Evolutionary conservation across 352 stramenopile species (phyloP), one percentile per base, ranked within the genome.

Genomic region (Pythium biforme): DNA sequence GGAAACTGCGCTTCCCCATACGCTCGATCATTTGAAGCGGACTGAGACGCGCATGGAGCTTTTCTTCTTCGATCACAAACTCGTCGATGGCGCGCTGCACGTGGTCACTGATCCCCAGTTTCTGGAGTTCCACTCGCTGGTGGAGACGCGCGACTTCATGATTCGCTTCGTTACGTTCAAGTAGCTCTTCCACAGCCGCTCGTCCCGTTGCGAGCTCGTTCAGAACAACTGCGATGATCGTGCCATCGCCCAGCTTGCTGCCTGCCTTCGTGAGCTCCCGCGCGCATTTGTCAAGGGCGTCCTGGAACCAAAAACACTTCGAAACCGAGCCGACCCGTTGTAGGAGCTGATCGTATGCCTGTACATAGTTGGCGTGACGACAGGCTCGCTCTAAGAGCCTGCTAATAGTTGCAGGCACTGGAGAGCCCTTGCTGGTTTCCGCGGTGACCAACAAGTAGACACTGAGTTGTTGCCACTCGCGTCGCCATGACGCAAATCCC

Each of bases 381-480:
- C 72, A 77, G 6, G 77, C 80, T 14, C 68, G 68, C 55, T 89
- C 74, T 57, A 89, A 74, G 22, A 69, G 65, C 6, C 19, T 22
- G 40, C 63, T 60, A 5, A 87, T 50, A 0, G 63, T 17, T 10
- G 57, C 19, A 4, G 77, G 59, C 4, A 72, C 29, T 1, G 60
- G 33, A 11, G n/a, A 33, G 3, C 29, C 9, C 11, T 33, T 50
- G 14, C 33, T 63, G 22, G 51, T 29, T 34, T 40, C 50, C 3
- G 33, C 7, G 8, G 19, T 7, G 19, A 75, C 41, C 19, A 73
- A 25, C 9, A 89, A 61, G 40, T 79, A 66, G 6, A 75, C 59
- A 39, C 75, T 86, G 4, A 83, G 59, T 57, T 89, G 80, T 8
- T 77, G 70, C 80, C 80, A 89, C 65, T 89, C 75, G n/a, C 80